phyloP scores from a whole-genome alignment of 2,329 filamentous ascomycete species.

The Pseudogymnoascus sp. region DNA sequence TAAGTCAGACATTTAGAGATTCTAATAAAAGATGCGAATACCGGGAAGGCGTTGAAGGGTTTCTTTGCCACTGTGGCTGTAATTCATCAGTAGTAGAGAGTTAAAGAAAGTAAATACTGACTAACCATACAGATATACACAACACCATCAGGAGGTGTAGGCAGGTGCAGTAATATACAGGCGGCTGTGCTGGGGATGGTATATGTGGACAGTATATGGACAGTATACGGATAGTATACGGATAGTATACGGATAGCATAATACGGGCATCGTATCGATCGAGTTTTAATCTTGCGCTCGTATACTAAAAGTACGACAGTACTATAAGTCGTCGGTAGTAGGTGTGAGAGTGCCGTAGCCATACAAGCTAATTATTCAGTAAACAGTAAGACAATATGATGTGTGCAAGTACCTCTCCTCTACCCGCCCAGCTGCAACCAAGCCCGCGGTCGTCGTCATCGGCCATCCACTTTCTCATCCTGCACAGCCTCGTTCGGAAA shows the following conservation, averaged over 20 bases:
- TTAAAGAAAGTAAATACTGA: too few species aligned
- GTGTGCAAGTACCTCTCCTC: not conserved
- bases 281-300: not conserved
- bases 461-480: not conserved
- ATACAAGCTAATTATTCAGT: too few species aligned
- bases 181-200: not conserved
- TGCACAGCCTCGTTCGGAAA: constrained; percentile 3
- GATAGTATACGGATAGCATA: not conserved
- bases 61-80: too few species aligned
- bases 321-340: not conserved
- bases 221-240: not conserved
- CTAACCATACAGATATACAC: too few species aligned
- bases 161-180: not conserved
- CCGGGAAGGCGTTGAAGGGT: not conserved
- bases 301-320: not conserved
- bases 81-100: too few species aligned
- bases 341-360: not conserved
- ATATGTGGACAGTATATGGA: too few species aligned
- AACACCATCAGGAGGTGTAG: too few species aligned
- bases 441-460: not conserved
- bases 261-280: not conserved
- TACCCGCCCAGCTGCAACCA: constrained; percentile 1
- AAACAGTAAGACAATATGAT: not conserved
- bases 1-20: not conserved
- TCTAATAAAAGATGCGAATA: not conserved